Percentiles rank a stretch among this genome's conserved stretches.
phyloP scores from a whole-genome alignment of 78 protist species.

The Dictyostelium brefeldianum region DNA sequence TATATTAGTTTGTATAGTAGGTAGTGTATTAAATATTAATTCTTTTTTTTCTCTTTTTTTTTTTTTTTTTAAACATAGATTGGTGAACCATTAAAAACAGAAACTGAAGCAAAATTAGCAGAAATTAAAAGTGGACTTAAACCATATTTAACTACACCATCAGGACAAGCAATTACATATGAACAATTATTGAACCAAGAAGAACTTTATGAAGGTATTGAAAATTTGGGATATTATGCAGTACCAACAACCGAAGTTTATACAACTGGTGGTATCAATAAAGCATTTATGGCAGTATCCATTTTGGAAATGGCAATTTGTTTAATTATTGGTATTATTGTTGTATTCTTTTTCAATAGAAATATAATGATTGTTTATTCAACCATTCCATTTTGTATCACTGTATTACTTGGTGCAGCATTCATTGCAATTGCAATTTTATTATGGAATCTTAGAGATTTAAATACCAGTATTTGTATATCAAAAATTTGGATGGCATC shows the following conservation, averaged over 20 bases:
- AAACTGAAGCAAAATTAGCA: background rate
- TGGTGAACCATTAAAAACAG: background rate
- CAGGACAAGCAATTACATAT: background rate
- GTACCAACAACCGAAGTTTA: constrained; percentile 66
- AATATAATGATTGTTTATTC: constrained; percentile 39
- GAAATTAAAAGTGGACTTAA: background rate
- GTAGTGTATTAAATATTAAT: background rate
- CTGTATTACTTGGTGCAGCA: constrained; percentile 31
- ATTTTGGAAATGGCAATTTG: constrained; percentile 32
- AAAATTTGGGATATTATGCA: constrained; percentile 32
- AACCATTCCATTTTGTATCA: constrained; percentile 38
- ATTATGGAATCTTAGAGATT: constrained; percentile 22
- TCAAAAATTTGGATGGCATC: constrained; percentile 67
- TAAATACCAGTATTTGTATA: constrained; percentile 17
- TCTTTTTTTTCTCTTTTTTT: background rate
- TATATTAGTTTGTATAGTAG: background rate
- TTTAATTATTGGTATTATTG: background rate
- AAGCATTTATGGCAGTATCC: constrained; percentile 26
- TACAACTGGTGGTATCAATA: constrained; percentile 11
- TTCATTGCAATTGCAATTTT: constrained; percentile 32
- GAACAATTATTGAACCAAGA: background rate
- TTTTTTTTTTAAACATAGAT: constrained; percentile 21
- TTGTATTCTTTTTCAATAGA: constrained; percentile 11
- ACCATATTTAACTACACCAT: background rate
- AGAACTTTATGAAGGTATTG: background rate